Base-by-base conservation (phyloP, 805 yeast genomes). In the Suhomyces xylopsoci region DNA sequence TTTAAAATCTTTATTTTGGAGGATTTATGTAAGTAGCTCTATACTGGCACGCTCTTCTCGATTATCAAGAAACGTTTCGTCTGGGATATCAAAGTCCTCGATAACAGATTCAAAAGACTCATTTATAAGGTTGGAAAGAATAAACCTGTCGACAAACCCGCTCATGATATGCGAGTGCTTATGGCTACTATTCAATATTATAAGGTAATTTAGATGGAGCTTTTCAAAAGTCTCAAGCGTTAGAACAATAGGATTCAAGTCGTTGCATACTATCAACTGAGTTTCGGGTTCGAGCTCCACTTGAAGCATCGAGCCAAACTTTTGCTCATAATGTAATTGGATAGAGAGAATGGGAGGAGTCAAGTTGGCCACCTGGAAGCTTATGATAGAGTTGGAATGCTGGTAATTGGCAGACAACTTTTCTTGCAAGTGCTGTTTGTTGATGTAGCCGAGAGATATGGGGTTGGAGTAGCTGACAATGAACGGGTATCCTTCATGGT, bases 401-500 rank as follows among this genome's bases (percentile, higher is more conserved):
- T 19, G 42, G 10, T 20, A 43, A 3, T 50, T 53, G 3, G 55
- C 7, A 1, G 52, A 25, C 12, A 53, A 41, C 28, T 50, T 56
- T 3, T 34, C 38, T 28, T 58, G 59, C 7, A 73, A 49, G 32
- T 64, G 63, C 34, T 54, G 62, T 48, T 74, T 75, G 28, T 62
- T 58, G 17, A 74, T 57, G 48, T 74, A 75, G 10, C 80, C 80
- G 19, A 74, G 50, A 28, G 59, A 55, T 2, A 64, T 47, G 0
- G 73, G 77, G 22, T 63, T 51, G 3, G 49, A 50, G 14, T 58
- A 57, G 50, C 62, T 66, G 4, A 64, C 51, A 2, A 74, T 55
- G 12, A 75, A 43, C 0, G 80, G 80, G 52, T 74, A 75, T 1
- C 79, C 79, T 51, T 75, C 79, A 52, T 75, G 78, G 48, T 74